Base-by-base conservation (phyloP, 179 eudicot species). In the Heliamphora pulchella region DNA sequence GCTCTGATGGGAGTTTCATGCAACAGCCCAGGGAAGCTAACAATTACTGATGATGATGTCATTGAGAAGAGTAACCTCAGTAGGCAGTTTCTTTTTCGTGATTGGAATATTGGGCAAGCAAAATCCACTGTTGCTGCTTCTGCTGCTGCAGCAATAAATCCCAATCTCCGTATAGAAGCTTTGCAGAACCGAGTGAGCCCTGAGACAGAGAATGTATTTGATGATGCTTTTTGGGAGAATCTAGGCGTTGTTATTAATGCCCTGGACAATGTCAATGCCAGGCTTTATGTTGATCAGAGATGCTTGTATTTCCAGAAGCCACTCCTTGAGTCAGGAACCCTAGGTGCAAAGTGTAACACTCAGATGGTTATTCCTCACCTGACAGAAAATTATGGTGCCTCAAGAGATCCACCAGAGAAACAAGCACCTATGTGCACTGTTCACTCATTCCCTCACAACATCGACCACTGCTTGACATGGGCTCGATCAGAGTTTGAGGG, bases 341-440 rank as follows among this genome's bases (percentile, higher is more conserved):
- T 93, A 3, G 98, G 98, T 78, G 93, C 97, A 75, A 86, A 90
- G 86, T 95, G 98, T 82, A 95, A 93, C 80, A 95, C 98, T 44
- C 98, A 96, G 80, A 92, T 92, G 97, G 97, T 96, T 61, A 94
- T 96, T 71, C 98, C 99, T 67, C 99, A 96, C 82, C 86, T 94
- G 77, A 96, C 99, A 2, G 99, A 96, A 81, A 96, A 94, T 81
- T 96, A 96, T 81, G 98, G 99, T 76, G 98, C 98, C 61, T 96
- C 99, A 0, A 91, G 99, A 57, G 99, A 96, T 76, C 98, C 98
- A n/a, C 97, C 98, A 6, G 97, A 95, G 88, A 93, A 90, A 79
- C 97, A 95, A 85, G 98, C 98, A 41, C 98, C 98, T n/a, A 95
- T 95, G 98, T 95, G 98, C 64, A 95, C 98, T 13, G 92, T 94